Base-by-base conservation (phyloP, 2,329 filamentous ascomycete genomes). In the Furcasterigmium sp. region DNA sequence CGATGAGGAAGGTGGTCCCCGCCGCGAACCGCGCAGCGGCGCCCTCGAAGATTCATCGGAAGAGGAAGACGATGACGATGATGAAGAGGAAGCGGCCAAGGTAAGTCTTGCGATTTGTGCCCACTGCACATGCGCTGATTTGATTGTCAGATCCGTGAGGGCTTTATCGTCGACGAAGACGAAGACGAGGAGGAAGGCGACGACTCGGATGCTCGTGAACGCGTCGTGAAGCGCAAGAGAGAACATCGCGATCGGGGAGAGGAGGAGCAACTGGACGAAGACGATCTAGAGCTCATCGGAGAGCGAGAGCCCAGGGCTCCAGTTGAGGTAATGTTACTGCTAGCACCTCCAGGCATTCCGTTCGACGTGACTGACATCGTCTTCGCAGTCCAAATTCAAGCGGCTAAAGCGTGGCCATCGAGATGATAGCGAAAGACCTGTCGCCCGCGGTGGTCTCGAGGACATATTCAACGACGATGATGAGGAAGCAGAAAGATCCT, bases 401-500 rank as follows among this genome's bases (percentile, higher is more conserved):
- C 87, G 93, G 32, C 80, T 98, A 43, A 98, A 97, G 73, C 87
- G 89, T 51, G 91, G 93, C 43, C 88, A 91, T 52, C 79, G 86
- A 47, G 84, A 85, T 50, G 84, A 89, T 49, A 80, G 78, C 44
- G 78, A 89, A 39, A 76, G 80, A 18, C 72, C 72, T 20, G 72
- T 70, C 52, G 76, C 83, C 51, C 76, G 82, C 32, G 84, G 85
- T 48, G 89, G 85, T 19, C 79, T 97, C 14, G 85, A 90, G 53
- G 85, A 96, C 54, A 97, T 98, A 52, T 98, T 98, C 64, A 91
- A 88, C 28, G 91, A 95, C 52, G 91, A 97, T 49, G 91, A 95
- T 43, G 82, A 86, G 15, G 80, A 76, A 45, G 75, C 49, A 43
- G 74, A 77, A 30, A 67, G 73, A 45, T 61, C 63, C 3, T 79